Evolutionary conservation across 495 filamentous ascomycete species (phyloP), one percentile per base, ranked within the genome.

Genomic region (Lindgomyces ingoldianus): DNA sequence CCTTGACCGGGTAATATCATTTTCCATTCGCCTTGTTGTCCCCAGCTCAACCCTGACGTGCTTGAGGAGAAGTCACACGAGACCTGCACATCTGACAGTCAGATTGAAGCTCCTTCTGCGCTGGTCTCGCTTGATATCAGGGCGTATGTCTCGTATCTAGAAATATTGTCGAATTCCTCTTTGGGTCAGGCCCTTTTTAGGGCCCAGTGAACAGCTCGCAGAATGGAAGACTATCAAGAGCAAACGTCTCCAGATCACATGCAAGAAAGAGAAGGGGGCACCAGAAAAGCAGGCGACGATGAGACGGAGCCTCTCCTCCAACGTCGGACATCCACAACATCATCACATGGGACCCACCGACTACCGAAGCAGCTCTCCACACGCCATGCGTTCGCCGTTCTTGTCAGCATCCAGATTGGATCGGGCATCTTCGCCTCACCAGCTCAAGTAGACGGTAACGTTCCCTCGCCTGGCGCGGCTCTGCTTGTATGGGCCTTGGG

Each of bases 381-480:
- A 45, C 51, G 64, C n/a, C 58, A 69, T 60, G 67, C 60, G 1
- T 62, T 70, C 21, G 45, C 76, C 4, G 62, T 81, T 8, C 66
- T 79, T 14, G 63, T 80, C 48, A 65, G 75, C 21, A 62, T 80
- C 24, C 76, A 79, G 49, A 77, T 80, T 53, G 78, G 78, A 12
- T 75, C 76, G 6, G 79, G 78, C 16, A 78, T 79, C 9, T 80
- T 81, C 61, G 73, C 74, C 12, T 70, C 77, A 14, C 77, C 77
- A 1, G 68, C 74, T 8, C 70, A 74, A 27, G 72, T 80, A 12
- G 70, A 68, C 49, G 71, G 65, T 19, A 70, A 76, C 42, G 74
- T 75, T 8, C 48, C 67, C 26, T 77, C 72, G 3, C 74, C 74
- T 1, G 67, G 65, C 4, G 49, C 61, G 10, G 71, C 72, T 12